Evolutionary conservation across 768 basidiomycete species (phyloP), one percentile per base, ranked within the genome.

Genomic region (Podaxis pistillaris): DNA sequence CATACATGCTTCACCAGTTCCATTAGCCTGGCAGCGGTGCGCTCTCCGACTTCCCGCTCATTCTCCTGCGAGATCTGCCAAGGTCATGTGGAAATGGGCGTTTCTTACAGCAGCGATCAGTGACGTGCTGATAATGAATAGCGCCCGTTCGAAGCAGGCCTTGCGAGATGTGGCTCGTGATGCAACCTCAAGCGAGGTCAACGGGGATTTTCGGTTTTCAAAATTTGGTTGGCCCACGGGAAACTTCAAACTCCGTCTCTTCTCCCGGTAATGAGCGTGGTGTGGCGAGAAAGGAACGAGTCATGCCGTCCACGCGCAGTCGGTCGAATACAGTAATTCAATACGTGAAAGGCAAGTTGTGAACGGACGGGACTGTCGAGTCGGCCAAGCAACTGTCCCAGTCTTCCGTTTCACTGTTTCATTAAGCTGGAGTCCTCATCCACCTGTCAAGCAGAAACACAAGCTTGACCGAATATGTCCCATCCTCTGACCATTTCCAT

Each of bases 371-470:
- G 12, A 15, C 22, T 13, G 46, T 50, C 24, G 49, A 50, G 9
- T 17, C 49, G 44, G 44, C 19, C 49, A 12, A 33, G 8, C 33
- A 33, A 1, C 8, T 9, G 33, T 33, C 41, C 46, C 33, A 4
- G 51, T 40, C 22, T 46, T 8, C 30, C 19, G 60, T 62, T 56
- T 62, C 60, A 62, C 33, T 36, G 17, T 55, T 46, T 33, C 60
- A 62, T 62, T 47, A 47, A 54, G 51, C 41, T 41, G 58, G 59
- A 54, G 59, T 54, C 26, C 46, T 15, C n/a, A 58, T 28, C 44
- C 60, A 62, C 53, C 60, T 62, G 60, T 62, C 60, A 62, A 36
- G 13, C 41, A 24, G 60, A 60, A 54, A 60, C 53, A 19, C 19
- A 47, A 26, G 24, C 15, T 24, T 33, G 36, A 51, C 38, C 50